These are phyloP conservation scores for Physcia stellaris DNA, from an alignment of 495 filamentous ascomycete species.

Conservation along the genomic window DNA sequence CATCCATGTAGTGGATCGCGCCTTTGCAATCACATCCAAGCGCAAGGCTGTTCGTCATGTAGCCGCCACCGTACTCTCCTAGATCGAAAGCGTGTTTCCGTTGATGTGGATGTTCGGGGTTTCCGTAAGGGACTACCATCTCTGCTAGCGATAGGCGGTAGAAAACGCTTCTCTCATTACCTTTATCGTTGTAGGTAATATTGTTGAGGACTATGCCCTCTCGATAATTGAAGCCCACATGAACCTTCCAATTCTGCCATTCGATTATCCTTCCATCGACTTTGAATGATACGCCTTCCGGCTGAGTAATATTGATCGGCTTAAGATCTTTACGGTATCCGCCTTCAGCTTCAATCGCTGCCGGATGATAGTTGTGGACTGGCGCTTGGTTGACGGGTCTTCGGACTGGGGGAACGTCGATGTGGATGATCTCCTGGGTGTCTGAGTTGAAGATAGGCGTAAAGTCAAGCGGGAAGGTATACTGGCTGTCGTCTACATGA, in stretches of 20 bases:
- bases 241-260: conserved; percentile 94
- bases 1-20: conserved; percentile 81
- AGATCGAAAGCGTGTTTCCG: conserved; percentile 91
- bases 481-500: conserved; percentile 75
- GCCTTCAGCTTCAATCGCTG: conserved; percentile 55
- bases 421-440: conserved; percentile 71
- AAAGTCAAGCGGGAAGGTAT: conserved; percentile 86
- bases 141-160: conserved; percentile 88
- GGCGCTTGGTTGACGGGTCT: conserved; percentile 60
- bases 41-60: conserved; percentile 87
- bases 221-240: conserved; percentile 92
- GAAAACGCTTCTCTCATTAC: conserved; percentile 65
- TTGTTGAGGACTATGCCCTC: conserved; percentile 88
- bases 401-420: conserved; percentile 74
- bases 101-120: conserved; percentile 85
- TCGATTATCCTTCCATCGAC: conserved; percentile 62
- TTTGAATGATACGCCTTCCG: conserved; percentile 86
- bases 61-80: conserved; percentile 86
- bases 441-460: conserved; percentile 84
- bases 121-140: conserved; percentile 95
- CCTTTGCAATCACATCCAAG: conserved; percentile 95
- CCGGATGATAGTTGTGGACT: conserved; percentile 70
- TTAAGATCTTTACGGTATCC: conserved; percentile 73
- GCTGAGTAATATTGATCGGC: conserved; percentile 92
- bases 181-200: conserved; percentile 83